A percentile compares a stretch with the other conserved stretches of the same genome.
These are phyloP conservation scores for Phytophthora citrophthora DNA, from an alignment of 352 stramenopile species.

Conservation along the genomic window DNA sequence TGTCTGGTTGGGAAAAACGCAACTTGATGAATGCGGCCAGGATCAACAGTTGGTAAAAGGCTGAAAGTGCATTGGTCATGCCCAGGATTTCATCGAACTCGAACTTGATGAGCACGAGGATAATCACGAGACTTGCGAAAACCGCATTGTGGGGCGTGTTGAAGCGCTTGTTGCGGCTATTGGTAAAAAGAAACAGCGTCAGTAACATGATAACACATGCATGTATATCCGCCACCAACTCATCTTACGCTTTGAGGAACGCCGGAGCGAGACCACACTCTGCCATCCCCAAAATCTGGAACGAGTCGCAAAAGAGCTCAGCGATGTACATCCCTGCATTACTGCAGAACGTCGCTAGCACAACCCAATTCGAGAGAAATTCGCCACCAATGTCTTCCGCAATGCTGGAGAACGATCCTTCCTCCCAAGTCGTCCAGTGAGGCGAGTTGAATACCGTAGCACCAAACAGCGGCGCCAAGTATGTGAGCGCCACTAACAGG, in stretches of 20 bases:
- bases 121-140: constrained; percentile 51
- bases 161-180: constrained; percentile 57
- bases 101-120: constrained; percentile 60
- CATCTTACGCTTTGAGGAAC: constrained; percentile 80
- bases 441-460: constrained; percentile 72
- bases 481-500: constrained; percentile 81
- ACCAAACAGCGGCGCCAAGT: constrained; percentile 90
- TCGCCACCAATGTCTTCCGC: constrained; percentile 84
- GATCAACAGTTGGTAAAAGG: constrained; percentile 87
- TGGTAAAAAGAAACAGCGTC: background rate
- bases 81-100: constrained; percentile 83
- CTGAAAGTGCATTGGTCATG: constrained; percentile 93
- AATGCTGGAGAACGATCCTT: constrained; percentile 91
- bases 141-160: constrained; percentile 62
- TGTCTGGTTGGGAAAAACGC: constrained; percentile 65
- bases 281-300: constrained; percentile 84
- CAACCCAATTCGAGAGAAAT: constrained; percentile 91
- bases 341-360: constrained; percentile 89
- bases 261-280: constrained; percentile 88
- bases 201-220: background rate
- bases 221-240: background rate
- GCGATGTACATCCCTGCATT: constrained; percentile 94
- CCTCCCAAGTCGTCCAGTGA: constrained; percentile 85
- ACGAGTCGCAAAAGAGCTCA: constrained; percentile 94
- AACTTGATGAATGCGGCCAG: constrained; percentile 89